Conservation (phyloP, 2,329 filamentous ascomycete species). For the Falciphora oryzae region DNA sequence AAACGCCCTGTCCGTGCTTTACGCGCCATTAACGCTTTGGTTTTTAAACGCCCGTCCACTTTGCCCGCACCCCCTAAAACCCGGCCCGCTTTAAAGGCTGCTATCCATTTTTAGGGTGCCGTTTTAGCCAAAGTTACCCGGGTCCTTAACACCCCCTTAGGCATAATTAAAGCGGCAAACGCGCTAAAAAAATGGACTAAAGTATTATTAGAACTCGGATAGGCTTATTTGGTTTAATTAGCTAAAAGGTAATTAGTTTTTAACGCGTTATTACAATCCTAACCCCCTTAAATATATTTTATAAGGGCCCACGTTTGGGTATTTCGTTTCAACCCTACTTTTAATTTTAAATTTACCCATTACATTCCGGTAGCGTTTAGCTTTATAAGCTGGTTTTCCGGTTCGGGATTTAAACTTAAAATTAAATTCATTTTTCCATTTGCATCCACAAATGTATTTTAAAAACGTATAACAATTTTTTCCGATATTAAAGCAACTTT, state of each 20-base stretch:
- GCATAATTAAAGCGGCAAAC: background rate
- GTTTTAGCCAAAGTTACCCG: background rate
- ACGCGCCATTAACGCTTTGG: too few species aligned
- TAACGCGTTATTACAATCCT: too few species aligned
- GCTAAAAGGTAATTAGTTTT: background rate
- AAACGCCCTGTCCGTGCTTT: too few species aligned
- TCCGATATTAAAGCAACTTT: background rate
- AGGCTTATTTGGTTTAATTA: background rate
- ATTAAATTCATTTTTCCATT: background rate
- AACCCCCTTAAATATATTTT: too few species aligned
- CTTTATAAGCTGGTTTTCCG: background rate
- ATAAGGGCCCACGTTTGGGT: too few species aligned
- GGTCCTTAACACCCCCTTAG: background rate
- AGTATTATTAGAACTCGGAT: background rate
- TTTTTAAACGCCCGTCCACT: too few species aligned
- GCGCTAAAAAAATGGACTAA: background rate
- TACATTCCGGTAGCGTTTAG: background rate
- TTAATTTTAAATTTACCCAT: background rate
- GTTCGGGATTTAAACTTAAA: background rate
- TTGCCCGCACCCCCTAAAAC: too few species aligned
- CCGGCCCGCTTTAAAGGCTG: background rate
- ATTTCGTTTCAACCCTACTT: too few species aligned
- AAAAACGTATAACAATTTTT: background rate
- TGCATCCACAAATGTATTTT: too few species aligned
- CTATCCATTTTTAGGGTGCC: background rate